Evolutionary conservation across 257 asterid genomes (phyloP), one percentile per base, ranked within the genome.

Genomic region (Jacaranda mimosifolia): DNA sequence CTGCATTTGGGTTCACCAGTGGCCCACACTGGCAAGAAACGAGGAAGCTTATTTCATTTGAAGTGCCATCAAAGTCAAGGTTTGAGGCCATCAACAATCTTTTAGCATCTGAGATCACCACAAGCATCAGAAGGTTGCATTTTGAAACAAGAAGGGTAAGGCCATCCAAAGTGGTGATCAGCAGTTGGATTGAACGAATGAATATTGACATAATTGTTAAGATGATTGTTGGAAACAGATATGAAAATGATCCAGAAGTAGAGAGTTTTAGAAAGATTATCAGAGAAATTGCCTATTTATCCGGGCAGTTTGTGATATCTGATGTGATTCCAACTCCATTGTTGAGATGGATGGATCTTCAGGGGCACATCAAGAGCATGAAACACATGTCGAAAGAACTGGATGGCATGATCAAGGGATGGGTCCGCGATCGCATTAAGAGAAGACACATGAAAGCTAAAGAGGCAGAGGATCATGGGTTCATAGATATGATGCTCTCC

Each of bases 401-500:
- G 62, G 84, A 80, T n/a, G n/a, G 6, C 1, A 73, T 87, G 14
- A 51, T 80, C 14, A 83, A 80, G 35, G 45, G 9, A 0, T 87
- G 90, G 90, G 65, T 87, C 5, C 82, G 86, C 3, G 89, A 86
- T 7, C 89, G 86, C 64, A 42, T 53, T 9, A 45, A 64, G 75
- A 36, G 36, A 42, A 57, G 71, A 49, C 73, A 77, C 32, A n/a
- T n/a, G 64, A 43, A 17, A 21, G 48, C 35, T n/a, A 36, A 75
- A 13, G 56, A 4, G 39, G 38, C 32, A 11, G 73, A 63, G 14
- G 64, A 4, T 18, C 76, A 60, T 17, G 92, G 82, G 60, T 87
- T 87, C 86, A 83, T 88, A 6, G 87, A 88, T 60, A 88, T 81
- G 6, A 71, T 88, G 89, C 83, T 90, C 43, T 80, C 89, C 8